A percentile compares a stretch with the other conserved stretches of the same genome.
These are phyloP conservation scores for Verbena officinalis DNA, from an alignment of 257 asterid species.

Conservation along the genomic window DNA sequence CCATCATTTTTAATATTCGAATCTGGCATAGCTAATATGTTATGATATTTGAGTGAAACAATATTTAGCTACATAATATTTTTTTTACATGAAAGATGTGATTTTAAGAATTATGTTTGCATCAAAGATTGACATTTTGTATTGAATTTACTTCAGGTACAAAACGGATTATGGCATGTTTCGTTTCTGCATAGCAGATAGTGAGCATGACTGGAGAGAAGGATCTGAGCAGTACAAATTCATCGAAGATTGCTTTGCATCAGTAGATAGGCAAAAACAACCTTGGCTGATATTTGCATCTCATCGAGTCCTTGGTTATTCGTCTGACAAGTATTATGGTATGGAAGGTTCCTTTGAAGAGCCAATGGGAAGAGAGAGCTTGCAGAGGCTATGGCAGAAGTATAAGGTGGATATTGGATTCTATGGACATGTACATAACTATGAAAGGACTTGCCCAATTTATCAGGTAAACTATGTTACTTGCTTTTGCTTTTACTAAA, in stretches of 20 bases:
- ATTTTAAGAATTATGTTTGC: no score
- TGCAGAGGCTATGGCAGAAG: conserved; percentile 66
- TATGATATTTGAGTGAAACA: no score
- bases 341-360: conserved; percentile 60
- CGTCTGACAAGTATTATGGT: conserved; percentile 51
- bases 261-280: conserved; percentile 53
- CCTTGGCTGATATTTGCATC: conserved; percentile 62
- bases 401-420: conserved; percentile 66
- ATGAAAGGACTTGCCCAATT: conserved; percentile 59
- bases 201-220: conserved; percentile 66
- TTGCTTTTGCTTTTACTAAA: no score
- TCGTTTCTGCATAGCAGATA: conserved; percentile 66
- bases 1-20: no score
- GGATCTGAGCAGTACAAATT: conserved; percentile 58
- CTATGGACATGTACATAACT: conserved; percentile 65
- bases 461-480: conserved; percentile 43
- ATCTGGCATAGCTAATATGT: no score
- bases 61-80: no score
- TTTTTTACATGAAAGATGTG: no score
- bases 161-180: conserved; percentile 77
- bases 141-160: conserved; percentile 56
- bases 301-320: conserved; percentile 62
- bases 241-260: conserved; percentile 55
- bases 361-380: conserved; percentile 71
- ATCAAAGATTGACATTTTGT: not conserved